These are phyloP conservation scores for Trichoderma sp. DNA, from an alignment of 2,329 filamentous ascomycete species.

Conservation along the genomic window DNA sequence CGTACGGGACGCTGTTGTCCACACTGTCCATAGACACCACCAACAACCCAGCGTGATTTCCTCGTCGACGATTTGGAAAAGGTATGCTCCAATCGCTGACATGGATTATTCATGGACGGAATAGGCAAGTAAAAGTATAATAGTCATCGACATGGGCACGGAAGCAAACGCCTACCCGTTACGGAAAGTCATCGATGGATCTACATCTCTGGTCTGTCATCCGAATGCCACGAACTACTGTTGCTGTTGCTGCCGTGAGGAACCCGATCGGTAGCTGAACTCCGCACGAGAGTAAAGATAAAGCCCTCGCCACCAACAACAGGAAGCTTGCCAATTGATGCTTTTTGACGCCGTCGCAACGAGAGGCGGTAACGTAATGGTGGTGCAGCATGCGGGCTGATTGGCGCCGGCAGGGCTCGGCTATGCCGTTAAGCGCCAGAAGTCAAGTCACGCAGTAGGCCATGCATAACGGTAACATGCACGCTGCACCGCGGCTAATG, in stretches of 20 bases:
- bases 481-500: conserved; percentile 1
- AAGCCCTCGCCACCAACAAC: background rate
- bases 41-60: background rate
- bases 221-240: background rate
- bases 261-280: background rate
- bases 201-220: background rate
- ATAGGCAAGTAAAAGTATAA: background rate
- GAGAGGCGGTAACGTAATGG: background rate
- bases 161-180: background rate
- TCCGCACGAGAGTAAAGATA: background rate
- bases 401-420: background rate
- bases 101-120: background rate
- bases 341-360: background rate
- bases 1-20: background rate
- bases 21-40: background rate
- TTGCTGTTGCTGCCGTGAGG: background rate
- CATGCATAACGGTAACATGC: background rate
- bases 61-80: background rate
- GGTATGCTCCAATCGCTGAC: background rate
- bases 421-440: conserved; percentile 13
- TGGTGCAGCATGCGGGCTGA: background rate
- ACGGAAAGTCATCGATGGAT: background rate
- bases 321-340: background rate
- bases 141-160: background rate
- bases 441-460: background rate